phyloP scores from a whole-genome alignment of 306 rosid species.

The Rosa chinensis region DNA sequence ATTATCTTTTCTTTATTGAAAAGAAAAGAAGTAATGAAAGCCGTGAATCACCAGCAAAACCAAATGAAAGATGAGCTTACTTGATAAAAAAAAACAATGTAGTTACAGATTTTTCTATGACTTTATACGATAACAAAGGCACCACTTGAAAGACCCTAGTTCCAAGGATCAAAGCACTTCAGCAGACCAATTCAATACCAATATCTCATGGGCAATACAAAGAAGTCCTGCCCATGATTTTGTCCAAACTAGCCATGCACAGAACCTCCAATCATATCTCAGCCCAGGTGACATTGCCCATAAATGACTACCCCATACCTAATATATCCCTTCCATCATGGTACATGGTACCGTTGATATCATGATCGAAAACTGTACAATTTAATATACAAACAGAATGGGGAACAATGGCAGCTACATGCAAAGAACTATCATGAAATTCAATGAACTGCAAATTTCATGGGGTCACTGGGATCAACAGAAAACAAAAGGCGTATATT shows the following conservation, averaged over 20 bases:
- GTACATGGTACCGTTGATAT: conserved; percentile 3
- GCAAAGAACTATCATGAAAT: neutral
- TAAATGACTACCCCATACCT: neutral
- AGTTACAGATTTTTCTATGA: neutral
- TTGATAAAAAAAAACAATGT: neutral
- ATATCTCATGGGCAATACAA: neutral
- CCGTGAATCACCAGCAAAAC: conserved; percentile 1
- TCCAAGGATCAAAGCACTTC: neutral
- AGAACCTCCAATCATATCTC: neutral
- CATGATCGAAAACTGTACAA: neutral
- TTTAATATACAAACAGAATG: neutral
- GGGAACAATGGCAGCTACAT: neutral
- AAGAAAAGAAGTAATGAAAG: neutral
- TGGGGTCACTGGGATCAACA: neutral
- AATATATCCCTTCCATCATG: neutral
- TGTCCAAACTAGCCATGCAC: neutral
- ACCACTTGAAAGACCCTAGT: neutral
- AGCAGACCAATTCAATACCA: neutral
- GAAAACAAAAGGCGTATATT: neutral
- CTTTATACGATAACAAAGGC: neutral
- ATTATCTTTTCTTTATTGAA: neutral
- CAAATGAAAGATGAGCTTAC: neutral
- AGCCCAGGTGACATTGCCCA: conserved; percentile 1
- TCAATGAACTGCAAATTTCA: neutral
- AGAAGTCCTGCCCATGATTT: neutral